These are phyloP conservation scores for Plasmopara viticola DNA, from an alignment of 352 stramenopile genomes.

Conservation along the genomic window DNA sequence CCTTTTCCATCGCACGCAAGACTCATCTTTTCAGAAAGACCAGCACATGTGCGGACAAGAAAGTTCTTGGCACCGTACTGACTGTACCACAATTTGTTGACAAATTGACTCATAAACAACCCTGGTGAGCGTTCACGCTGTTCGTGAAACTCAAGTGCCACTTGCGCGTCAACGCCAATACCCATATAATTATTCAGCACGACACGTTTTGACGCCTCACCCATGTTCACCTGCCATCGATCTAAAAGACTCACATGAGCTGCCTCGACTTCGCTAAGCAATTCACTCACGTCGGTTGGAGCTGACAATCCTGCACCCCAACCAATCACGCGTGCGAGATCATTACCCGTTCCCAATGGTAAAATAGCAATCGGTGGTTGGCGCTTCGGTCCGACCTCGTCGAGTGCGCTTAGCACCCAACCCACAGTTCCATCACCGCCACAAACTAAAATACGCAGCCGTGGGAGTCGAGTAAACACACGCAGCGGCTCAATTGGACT, in stretches of 20 bases:
- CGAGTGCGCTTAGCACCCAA: constrained; percentile 82
- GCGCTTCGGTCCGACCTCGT: constrained; percentile 50
- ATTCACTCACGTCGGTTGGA: constrained; percentile 51
- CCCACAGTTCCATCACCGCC: constrained; percentile 92
- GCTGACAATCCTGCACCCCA: constrained; percentile 91
- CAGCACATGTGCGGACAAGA: constrained; percentile 75
- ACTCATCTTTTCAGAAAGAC: constrained; percentile 65
- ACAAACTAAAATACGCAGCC: constrained; percentile 91
- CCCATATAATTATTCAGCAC: constrained; percentile 82
- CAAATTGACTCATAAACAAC: constrained; percentile 85
- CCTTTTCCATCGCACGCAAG: constrained; percentile 75
- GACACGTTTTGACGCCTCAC: constrained; percentile 48
- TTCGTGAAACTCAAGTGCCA: constrained; percentile 88
- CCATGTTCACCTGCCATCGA: constrained; percentile 66
- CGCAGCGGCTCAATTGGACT: constrained; percentile 87
- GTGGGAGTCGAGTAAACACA: constrained; percentile 84
- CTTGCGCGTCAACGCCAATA: constrained; percentile 86
- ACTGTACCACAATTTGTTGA: constrained; percentile 91
- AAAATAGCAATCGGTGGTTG: constrained; percentile 93
- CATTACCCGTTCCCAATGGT: constrained; percentile 94
- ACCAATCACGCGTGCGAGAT: constrained; percentile 88
- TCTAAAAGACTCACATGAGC: constrained; percentile 73
- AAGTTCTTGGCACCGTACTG: constrained; percentile 85
- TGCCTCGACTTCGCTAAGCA: constrained; percentile 59
- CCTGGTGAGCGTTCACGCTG: constrained; percentile 81